Evolutionary conservation across 2,329 filamentous ascomycete genomes (phyloP).

Genomic region (Bimuria novae-zelandiae): DNA sequence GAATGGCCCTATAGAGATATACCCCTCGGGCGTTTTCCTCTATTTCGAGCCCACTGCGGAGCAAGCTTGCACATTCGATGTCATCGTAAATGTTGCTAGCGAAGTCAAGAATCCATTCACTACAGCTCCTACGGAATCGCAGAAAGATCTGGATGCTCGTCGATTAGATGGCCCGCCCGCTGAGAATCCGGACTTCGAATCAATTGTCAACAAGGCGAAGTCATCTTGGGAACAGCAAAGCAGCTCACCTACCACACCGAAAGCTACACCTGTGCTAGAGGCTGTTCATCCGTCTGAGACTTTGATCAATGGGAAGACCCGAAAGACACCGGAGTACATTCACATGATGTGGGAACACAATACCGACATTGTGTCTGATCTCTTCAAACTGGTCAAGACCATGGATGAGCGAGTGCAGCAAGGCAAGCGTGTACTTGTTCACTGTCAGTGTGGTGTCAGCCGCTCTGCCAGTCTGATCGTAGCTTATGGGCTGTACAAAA

Average conservation of each 20-base stretch:
- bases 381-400: constrained; percentile 74
- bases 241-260: constrained; percentile 56
- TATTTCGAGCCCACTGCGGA: constrained; percentile 81
- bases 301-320: constrained; percentile 29
- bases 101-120: constrained; percentile 79
- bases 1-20: constrained; percentile 80
- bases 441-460: constrained; percentile 86
- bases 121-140: constrained; percentile 29
- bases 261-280: constrained; percentile 55
- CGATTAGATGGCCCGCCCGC: constrained; percentile 42
- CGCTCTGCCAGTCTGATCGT: constrained; percentile 85
- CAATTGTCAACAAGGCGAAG: constrained; percentile 33
- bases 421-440: constrained; percentile 78
- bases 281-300: constrained; percentile 31
- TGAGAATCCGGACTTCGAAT: constrained; percentile 42
- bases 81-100: constrained; percentile 82
- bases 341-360: constrained; percentile 90
- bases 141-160: constrained; percentile 44
- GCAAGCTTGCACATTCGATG: constrained; percentile 76
- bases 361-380: constrained; percentile 78
- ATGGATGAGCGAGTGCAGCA: constrained; percentile 74
- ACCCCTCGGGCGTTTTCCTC: constrained; percentile 75
- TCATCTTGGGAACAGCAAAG: constrained; percentile 32
- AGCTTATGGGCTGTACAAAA: constrained; percentile 80
- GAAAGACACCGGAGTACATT: constrained; percentile 73